Evolutionary conservation across 331 rosid genomes (phyloP), one percentile per base, ranked within the genome.

Genomic region (Stylosanthes scabra): DNA sequence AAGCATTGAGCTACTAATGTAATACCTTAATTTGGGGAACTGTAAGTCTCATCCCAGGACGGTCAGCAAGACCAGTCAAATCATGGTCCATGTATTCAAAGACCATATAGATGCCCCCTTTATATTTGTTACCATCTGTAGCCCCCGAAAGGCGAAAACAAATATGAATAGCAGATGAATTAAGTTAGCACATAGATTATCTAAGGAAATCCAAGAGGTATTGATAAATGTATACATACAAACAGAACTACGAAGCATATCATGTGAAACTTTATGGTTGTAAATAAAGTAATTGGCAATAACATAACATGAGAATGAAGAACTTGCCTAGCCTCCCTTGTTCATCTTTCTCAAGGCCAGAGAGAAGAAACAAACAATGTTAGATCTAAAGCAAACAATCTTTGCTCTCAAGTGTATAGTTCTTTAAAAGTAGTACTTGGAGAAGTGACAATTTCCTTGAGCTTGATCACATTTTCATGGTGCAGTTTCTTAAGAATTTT

Each of bases 21-120:
- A 59, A 74, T 85, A 89, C 97, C 93, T 94, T 94, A 62, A 94
- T 94, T 73, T 94, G 99, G n/a, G 99, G 95, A 62, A 94, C 95
- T 20, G 96, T 88, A 87, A 94, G 91, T 79, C 98, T 88, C 98
- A 91, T 88, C 80, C 95, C 98, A 63, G 98, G 98, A 59, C 99
- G 90, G 61, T 94, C 97, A 15, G 97, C 96, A 79, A 94, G 96
- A 62, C 99, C 99, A 5, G 96, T 91, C 84, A 94, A 88, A 83
- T 94, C 99, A 70, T 94, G 99, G 86, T 94, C 99, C 97, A 94
- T 94, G 86, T 94, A 94, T 82, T 94, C 99, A 51, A 94, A 94
- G 74, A 94, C 99, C 99, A 94, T 91, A 81, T 94, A 94, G 74
- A 94, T 94, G 81, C 97, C 99, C 20, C 99, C 99, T 83, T 89